A percentile compares a stretch with the other conserved stretches of the same genome.
Conservation (phyloP, 139 green algal species). For the Axilococcus clingmanii region DNA sequence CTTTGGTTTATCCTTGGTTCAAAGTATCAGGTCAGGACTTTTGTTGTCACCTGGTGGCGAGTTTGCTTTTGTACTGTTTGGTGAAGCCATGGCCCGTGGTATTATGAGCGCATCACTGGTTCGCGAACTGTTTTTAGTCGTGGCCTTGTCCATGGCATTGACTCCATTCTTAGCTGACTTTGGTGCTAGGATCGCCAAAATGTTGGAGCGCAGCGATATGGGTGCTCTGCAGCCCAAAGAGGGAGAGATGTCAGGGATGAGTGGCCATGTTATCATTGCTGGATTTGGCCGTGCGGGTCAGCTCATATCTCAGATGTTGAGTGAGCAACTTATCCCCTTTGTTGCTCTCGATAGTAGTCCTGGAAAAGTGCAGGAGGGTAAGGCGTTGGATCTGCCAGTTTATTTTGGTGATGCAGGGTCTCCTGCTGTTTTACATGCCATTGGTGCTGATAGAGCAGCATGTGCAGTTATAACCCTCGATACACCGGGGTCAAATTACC, state of each 20-base stretch:
- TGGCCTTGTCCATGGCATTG: conserved; percentile 92
- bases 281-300: conserved; percentile 84
- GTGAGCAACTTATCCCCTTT: conserved; percentile 92
- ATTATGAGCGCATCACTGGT: conserved; percentile 55
- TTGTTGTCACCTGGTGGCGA: conserved; percentile 91
- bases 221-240: conserved; percentile 66
- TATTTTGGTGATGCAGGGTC: conserved; percentile 96
- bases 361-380: conserved; percentile 60
- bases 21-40: conserved; percentile 55
- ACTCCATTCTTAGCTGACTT: conserved; percentile 86
- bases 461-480: conserved; percentile 91
- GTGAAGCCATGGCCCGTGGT: conserved; percentile 57
- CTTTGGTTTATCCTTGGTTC: conserved; percentile 76
- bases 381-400: conserved; percentile 80
- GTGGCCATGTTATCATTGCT: conserved; percentile 88
- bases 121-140: conserved; percentile 89
- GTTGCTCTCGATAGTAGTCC: conserved; percentile 85
- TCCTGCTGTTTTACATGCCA: conserved; percentile 57
- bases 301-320: conserved; percentile 89
- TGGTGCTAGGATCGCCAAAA: conserved; percentile 61
- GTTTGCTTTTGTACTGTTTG: conserved; percentile 98
- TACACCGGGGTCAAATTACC: conserved; percentile 73
- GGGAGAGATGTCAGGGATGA: conserved; percentile 62
- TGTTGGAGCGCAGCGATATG: conserved; percentile 75
- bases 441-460: conserved; percentile 69